Percentiles rank a stretch among this genome's conserved stretches.
Conservation (phyloP, 2,329 filamentous ascomycete genomes). For the Incumbomyces delicatus region DNA sequence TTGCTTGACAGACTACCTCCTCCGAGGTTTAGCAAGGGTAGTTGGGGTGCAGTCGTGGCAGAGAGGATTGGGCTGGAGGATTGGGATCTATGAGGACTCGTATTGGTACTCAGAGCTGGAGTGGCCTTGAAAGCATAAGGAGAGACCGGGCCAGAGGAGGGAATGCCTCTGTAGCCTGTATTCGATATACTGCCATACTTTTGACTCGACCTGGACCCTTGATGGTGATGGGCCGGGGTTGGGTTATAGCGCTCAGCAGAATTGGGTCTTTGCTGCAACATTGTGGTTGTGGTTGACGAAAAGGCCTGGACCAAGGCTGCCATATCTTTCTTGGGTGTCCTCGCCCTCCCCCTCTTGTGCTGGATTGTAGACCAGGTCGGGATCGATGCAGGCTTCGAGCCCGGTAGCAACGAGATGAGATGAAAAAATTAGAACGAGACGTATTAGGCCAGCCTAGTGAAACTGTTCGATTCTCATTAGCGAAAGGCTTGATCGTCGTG, state of each 20-base stretch:
- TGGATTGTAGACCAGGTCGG: background rate
- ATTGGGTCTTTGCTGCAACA: slow-evolving; percentile 66
- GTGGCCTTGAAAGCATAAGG: slow-evolving; percentile 68
- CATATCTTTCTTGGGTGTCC: slow-evolving; percentile 48
- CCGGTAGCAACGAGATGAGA: background rate
- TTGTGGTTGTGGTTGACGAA: slow-evolving; percentile 62
- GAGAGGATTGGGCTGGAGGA: slow-evolving; percentile 1
- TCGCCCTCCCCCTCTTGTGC: background rate
- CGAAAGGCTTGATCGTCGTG: background rate
- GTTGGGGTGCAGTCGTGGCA: slow-evolving; percentile 4
- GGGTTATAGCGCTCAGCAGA: slow-evolving; percentile 48
- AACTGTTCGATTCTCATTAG: slow-evolving; percentile 6
- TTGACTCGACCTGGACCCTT: slow-evolving; percentile 34
- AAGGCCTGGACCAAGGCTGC: slow-evolving; percentile 76
- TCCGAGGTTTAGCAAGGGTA: slow-evolving; percentile 1
- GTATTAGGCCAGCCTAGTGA: slow-evolving; percentile 6
- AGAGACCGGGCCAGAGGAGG: slow-evolving; percentile 58
- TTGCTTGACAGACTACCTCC: slow-evolving; percentile 2
- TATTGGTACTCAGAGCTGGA: slow-evolving; percentile 48
- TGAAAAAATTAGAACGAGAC: background rate
- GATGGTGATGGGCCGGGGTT: slow-evolving; percentile 29
- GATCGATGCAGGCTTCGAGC: background rate
- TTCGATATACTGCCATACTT: slow-evolving; percentile 32
- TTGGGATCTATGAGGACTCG: slow-evolving; percentile 38
- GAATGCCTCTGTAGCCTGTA: slow-evolving; percentile 40